Evolutionary conservation across 1,139 yeast species (phyloP), one percentile per base, ranked within the genome.

Genomic region (Diutina mesorugosa): DNA sequence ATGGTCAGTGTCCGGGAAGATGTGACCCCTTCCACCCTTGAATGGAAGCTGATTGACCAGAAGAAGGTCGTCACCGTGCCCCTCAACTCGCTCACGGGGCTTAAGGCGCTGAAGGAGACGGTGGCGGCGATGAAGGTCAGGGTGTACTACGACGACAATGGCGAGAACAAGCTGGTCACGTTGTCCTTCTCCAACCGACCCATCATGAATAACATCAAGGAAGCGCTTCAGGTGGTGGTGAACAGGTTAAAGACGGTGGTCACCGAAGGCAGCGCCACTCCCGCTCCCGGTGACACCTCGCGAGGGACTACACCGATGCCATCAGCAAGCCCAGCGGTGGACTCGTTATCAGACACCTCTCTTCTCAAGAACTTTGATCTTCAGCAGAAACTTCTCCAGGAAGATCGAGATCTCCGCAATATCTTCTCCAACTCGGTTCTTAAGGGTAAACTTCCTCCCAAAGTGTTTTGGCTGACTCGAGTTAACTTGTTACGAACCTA

Each of bases 351-450:
- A 4, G 79, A 75, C 59, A 67, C 70, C 21, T 69, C 63, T 56
- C 68, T 90, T 56, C 72, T 90, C 59, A 80, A 82, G 57, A 90
- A 93, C 67, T 78, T 83, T 55, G 84, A 82, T 57, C 73, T 93
- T 45, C 99, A 93, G 64, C 95, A 90, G 63, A 81, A 82, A 59
- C 71, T 91, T 29, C 72, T 93, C 47, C 74, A 84, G 59, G 88
- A 85, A 60, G 87, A 90, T 65, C 80, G 84, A 57, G 74, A 73
- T n/a, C 72, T 93, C 56, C 80, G 89, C 72, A 79, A 82, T 58
- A 82, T 88, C 1, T 93, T 93, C 67, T 86, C 91, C 57, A 96
- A 90, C 61, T 85, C 96, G 0, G 98, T 93, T 3, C 90, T 93
- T 61, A 78, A 83, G 57, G 83, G 84, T 56, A 87, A 89, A 45